Percentiles rank a stretch among this genome's conserved stretches.
phyloP scores from a whole-genome alignment of 345 rosid species.

The Fremontodendron californicum region DNA sequence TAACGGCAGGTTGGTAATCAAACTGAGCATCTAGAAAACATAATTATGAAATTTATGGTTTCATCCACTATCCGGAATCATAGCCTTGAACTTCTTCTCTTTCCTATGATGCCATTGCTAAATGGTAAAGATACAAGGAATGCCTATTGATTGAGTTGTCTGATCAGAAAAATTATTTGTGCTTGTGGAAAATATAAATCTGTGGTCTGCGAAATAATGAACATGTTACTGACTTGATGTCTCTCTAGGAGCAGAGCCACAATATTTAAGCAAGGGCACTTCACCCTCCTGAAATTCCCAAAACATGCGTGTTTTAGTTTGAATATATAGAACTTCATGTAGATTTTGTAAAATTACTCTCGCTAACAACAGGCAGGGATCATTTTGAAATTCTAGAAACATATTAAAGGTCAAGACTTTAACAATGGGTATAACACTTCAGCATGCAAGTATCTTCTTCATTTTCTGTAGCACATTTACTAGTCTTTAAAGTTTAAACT shows the following conservation, averaged over 20 bases:
- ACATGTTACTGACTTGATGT: background rate
- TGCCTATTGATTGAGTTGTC: background rate
- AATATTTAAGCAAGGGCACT: background rate
- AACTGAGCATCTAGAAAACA: background rate
- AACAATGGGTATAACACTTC: background rate
- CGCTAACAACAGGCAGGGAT: background rate
- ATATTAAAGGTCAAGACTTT: background rate
- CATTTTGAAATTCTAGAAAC: background rate
- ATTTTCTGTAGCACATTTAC: background rate
- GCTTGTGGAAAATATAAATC: background rate
- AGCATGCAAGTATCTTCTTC: background rate
- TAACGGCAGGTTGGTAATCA: constrained; percentile 75
- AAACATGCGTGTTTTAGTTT: background rate
- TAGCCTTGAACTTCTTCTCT: background rate
- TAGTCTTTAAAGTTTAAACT: background rate
- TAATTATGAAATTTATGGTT: background rate
- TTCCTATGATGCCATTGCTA: background rate
- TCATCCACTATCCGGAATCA: background rate
- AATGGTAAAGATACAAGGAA: background rate
- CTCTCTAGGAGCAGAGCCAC: background rate
- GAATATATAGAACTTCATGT: background rate
- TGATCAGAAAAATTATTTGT: background rate
- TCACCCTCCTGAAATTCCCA: background rate
- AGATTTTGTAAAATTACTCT: background rate
- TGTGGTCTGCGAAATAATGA: background rate